Percentiles rank a stretch among this genome's conserved stretches.
phyloP scores from a whole-genome alignment of 306 rosid species.

The Adenanthera pavonina region DNA sequence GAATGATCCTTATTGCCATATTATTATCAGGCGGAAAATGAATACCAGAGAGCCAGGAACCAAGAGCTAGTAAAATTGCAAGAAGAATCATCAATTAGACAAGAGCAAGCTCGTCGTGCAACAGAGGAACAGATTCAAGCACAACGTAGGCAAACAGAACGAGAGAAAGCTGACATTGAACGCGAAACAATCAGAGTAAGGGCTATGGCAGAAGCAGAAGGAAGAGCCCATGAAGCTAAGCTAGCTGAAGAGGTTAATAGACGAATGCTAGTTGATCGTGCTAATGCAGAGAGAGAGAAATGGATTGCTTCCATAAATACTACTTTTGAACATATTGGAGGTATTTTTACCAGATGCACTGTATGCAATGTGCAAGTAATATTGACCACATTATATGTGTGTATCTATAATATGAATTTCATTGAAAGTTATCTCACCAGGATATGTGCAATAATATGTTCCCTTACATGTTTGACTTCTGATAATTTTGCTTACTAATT shows the following conservation, averaged over 20 bases:
- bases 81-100: slow-evolving; percentile 93
- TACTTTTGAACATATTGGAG: slow-evolving; percentile 97
- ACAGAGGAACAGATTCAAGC: slow-evolving; percentile 97
- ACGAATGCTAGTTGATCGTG: slow-evolving; percentile 76
- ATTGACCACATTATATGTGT: background rate
- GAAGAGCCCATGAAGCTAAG: slow-evolving; percentile 90
- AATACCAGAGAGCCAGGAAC: slow-evolving; percentile 82
- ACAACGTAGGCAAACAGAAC: slow-evolving; percentile 84
- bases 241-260: slow-evolving; percentile 90
- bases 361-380: slow-evolving; percentile 7
- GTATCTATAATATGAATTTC: background rate
- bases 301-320: slow-evolving; percentile 96
- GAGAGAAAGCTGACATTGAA: slow-evolving; percentile 94
- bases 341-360: slow-evolving; percentile 48
- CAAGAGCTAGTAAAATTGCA: slow-evolving; percentile 92
- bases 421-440: background rate
- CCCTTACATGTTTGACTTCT: slow-evolving; percentile 21
- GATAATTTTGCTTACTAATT: background rate
- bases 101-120: slow-evolving; percentile 90
- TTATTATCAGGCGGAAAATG: slow-evolving; percentile 80
- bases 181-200: slow-evolving; percentile 88
- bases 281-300: slow-evolving; percentile 94
- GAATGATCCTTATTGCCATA: slow-evolving; percentile 29
- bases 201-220: slow-evolving; percentile 97
- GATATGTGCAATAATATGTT: slow-evolving; percentile 9